Percentiles rank a stretch among this genome's conserved stretches.
Conservation (phyloP, 2,329 filamentous ascomycete genomes). For the Gyromitra esculenta region DNA sequence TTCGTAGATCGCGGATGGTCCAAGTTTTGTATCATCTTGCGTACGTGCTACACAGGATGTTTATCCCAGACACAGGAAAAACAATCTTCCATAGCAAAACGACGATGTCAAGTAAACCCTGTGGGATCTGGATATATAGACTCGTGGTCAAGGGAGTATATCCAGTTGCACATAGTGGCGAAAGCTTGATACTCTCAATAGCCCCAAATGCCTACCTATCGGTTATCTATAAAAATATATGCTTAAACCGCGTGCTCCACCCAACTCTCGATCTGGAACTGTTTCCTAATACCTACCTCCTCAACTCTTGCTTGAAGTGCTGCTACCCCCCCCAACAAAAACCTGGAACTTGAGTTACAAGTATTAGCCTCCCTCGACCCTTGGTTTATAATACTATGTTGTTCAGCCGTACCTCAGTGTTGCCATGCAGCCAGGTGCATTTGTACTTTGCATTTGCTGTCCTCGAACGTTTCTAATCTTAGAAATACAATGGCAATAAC, state of each 20-base stretch:
- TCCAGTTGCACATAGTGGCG: conserved; percentile 9
- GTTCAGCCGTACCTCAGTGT: neutral
- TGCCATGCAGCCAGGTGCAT: neutral
- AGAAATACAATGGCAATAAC: neutral
- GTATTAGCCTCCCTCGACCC: neutral
- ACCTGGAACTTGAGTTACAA: neutral
- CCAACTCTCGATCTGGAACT: neutral
- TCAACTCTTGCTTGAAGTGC: neutral
- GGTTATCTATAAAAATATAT: conserved; percentile 3
- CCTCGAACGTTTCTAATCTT: neutral
- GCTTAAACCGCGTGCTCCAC: neutral
- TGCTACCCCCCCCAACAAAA: neutral
- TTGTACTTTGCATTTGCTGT: neutral
- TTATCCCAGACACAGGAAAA: conserved; percentile 1
- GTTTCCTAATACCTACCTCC: neutral
- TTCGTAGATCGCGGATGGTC: neutral
- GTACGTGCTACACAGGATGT: conserved; percentile 1
- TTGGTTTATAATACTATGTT: neutral
- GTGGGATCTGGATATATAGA: neutral
- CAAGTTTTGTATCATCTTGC: neutral
- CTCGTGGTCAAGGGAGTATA: neutral
- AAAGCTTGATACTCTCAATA: neutral
- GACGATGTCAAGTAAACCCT: conserved; percentile 4
- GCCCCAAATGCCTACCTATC: conserved; percentile 4
- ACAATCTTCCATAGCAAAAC: conserved; percentile 26